phyloP scores from a whole-genome alignment of 2,329 filamentous ascomycete species.

The Atkinsonella hypoxylon region DNA sequence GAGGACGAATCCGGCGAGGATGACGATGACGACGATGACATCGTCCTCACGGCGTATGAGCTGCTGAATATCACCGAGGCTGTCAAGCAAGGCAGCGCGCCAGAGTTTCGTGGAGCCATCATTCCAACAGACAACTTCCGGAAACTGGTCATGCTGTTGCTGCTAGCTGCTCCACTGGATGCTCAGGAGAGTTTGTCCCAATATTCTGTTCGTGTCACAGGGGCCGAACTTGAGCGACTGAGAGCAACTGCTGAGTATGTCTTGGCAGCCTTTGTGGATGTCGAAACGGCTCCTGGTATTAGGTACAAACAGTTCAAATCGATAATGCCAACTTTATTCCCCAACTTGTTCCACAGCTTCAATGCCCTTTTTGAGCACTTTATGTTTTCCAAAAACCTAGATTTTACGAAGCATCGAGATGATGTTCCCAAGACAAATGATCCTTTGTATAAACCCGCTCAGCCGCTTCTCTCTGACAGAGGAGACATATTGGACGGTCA shows the following conservation, averaged over 20 bases:
- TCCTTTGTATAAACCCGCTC: constrained; percentile 17
- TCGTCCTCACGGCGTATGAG: constrained; percentile 58
- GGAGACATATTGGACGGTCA: constrained; percentile 55
- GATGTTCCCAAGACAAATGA: constrained; percentile 2
- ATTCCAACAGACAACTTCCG: constrained; percentile 65
- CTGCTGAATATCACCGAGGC: constrained; percentile 53
- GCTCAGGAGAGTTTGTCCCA: constrained; percentile 53
- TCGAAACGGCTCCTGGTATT: constrained; percentile 51
- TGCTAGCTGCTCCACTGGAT: constrained; percentile 53
- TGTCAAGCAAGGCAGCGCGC: constrained; percentile 38
- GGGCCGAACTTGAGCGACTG: constrained; percentile 44
- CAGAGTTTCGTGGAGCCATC: constrained; percentile 48
- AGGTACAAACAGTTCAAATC: constrained; percentile 48
- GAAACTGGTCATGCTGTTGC: constrained; percentile 56
- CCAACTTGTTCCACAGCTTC: constrained; percentile 56
- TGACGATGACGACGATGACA: constrained; percentile 50
- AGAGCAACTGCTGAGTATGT: constrained; percentile 51
- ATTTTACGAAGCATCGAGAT: constrained; percentile 44
- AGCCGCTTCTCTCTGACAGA: constrained; percentile 37
- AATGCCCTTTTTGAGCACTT: constrained; percentile 63
- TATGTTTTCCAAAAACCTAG: constrained; percentile 59
- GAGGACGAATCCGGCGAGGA: constrained; percentile 34
- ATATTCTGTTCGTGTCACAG: constrained; percentile 44
- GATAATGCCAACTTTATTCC: constrained; percentile 47
- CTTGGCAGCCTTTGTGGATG: constrained; percentile 52